A percentile compares a stretch with the other conserved stretches of the same genome.
These are phyloP conservation scores for Parathielavia appendiculata DNA, from an alignment of 495 filamentous ascomycete genomes.

Conservation along the genomic window DNA sequence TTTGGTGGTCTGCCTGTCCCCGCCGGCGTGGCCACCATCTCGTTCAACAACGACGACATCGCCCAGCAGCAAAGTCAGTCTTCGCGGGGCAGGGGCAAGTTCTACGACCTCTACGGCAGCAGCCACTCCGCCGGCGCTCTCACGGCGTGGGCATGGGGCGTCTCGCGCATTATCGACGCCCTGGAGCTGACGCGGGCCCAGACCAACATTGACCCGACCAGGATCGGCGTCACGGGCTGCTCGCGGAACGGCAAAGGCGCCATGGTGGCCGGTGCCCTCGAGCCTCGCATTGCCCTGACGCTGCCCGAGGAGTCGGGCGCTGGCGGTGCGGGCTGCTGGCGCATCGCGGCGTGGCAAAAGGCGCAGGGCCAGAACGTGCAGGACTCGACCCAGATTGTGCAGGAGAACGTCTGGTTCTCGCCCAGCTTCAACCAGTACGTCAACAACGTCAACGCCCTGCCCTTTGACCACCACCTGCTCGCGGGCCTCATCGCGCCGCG, in stretches of 20 bases:
- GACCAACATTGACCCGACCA: constrained; percentile 43
- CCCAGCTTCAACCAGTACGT: constrained; percentile 39
- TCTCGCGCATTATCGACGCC: constrained; percentile 48
- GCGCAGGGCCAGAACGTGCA: constrained; percentile 46
- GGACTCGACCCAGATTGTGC: constrained; percentile 45
- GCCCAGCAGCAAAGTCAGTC: constrained; percentile 36
- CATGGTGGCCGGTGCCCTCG: constrained; percentile 47
- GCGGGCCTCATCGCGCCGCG: constrained; percentile 45
- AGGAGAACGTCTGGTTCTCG: constrained; percentile 51
- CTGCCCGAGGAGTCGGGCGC: constrained; percentile 50
- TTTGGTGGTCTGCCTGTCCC: constrained; percentile 43
- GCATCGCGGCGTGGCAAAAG: constrained; percentile 42
- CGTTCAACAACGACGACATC: constrained; percentile 47
- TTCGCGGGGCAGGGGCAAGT: constrained; percentile 42
- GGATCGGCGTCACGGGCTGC: constrained; percentile 49
- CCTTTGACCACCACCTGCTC: constrained; percentile 49
- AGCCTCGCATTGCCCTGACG: constrained; percentile 47
- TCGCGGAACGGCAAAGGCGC: constrained; percentile 53
- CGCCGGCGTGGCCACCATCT: constrained; percentile 43
- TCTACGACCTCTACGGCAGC: constrained; percentile 47
- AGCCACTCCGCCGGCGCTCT: constrained; percentile 45
- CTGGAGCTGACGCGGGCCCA: constrained; percentile 39
- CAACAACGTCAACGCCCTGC: constrained; percentile 36
- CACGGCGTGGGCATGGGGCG: constrained; percentile 51
- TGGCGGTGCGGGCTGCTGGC: constrained; percentile 49